Evolutionary conservation across 495 filamentous ascomycete genomes (phyloP), one percentile per base, ranked within the genome.

Genomic region (Amphirosellinia nigrospora): DNA sequence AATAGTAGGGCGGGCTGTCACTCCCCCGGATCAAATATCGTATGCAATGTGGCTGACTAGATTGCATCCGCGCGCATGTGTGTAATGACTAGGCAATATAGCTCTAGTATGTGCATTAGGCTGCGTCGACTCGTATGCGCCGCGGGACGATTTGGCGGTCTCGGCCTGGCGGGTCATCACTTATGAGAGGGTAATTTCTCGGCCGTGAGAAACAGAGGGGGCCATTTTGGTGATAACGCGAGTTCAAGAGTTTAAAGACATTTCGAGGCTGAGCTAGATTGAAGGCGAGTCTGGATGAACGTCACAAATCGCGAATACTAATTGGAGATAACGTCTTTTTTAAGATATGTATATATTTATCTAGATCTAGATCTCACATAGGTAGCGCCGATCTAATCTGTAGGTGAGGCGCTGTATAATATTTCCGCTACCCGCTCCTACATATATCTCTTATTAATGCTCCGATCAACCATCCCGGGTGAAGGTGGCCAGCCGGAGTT

Each of bases 351-450:
- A n/a, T n/a, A 61, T 36, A 58, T 62, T 15, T 21, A 68, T 41
- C 45, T 38, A 69, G 66, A 69, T 69, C 64, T 58, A 28, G 56
- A 69, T 69, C 66, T 69, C 56, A 69, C 55, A 53, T 58, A 36
- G 55, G 55, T 62, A 69, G 43, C 66, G 56, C 45, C 45, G 66
- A 62, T 41, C 39, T 23, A 28, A 30, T 52, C 19, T 68, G 55
- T 69, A 50, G 38, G 41, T 28, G 66, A 60, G 55, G 43, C 28
- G 39, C 43, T 28, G 10, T 41, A 39, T 30, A 53, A 34, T 65
- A 21, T 65, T 39, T 52, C 63, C 63, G 63, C 63, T 65, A 65
- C 46, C 63, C 63, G 46, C 63, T 16, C 63, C 30, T 65, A 52
- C 63, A 38, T 65, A 64, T 56, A 64, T 56, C 16, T 53, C 46